Percentiles rank a stretch among this genome's conserved stretches.
These are phyloP conservation scores for Lichtheimia ornata DNA, from an alignment of 371 early-diverging fungal genomes.

Conservation along the genomic window DNA sequence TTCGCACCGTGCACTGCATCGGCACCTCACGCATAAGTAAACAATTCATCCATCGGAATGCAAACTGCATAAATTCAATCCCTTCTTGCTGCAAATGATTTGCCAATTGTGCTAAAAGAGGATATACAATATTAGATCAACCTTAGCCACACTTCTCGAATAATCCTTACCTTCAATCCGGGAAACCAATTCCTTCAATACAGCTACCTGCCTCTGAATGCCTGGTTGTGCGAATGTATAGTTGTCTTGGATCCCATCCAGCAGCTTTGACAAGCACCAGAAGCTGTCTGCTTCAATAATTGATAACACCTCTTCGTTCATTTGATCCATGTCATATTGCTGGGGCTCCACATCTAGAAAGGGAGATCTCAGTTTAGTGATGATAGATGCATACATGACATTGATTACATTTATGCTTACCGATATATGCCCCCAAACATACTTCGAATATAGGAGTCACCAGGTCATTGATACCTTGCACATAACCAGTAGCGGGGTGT, in stretches of 20 bases:
- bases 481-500: conserved; percentile 98
- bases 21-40: conserved; percentile 95
- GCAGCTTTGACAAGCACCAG: conserved; percentile 92
- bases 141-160: not conserved
- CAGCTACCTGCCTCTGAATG: conserved; percentile 87
- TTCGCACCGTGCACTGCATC: conserved; percentile 82
- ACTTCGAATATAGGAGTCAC: conserved; percentile 95
- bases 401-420: conserved; percentile 9
- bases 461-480: conserved; percentile 99
- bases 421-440: conserved; percentile 78
- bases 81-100: conserved; percentile 84
- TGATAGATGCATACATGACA: not conserved
- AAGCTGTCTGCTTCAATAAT: conserved; percentile 94
- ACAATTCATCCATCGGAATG: conserved; percentile 99
- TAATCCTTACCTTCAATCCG: conserved; percentile 79
- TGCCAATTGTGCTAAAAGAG: conserved; percentile 60
- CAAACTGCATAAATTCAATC: conserved; percentile 97
- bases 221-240: conserved; percentile 97
- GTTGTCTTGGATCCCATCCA: conserved; percentile 98
- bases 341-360: conserved; percentile 74
- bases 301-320: conserved; percentile 60
- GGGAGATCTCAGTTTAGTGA: not conserved
- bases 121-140: not conserved
- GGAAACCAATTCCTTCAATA: conserved; percentile 86
- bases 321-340: conserved; percentile 58